A percentile compares a stretch with the other conserved stretches of the same genome.
Conservation (phyloP, 768 basidiomycete species). For the Amanita rubescens region DNA sequence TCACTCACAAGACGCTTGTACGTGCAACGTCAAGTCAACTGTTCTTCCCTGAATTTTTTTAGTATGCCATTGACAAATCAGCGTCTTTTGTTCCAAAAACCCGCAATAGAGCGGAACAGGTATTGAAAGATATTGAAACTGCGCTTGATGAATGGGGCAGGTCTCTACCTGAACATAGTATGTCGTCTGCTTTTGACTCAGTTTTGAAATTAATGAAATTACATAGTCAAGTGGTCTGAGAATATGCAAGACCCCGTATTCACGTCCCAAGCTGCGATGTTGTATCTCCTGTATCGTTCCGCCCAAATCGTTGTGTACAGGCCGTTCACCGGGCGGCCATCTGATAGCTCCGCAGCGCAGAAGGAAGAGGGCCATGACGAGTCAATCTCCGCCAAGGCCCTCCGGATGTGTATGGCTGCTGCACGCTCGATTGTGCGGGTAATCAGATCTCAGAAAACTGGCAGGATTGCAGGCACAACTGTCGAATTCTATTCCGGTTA, state of each 20-base stretch:
- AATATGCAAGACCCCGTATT: conserved; percentile 38
- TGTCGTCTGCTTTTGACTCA: conserved; percentile 17
- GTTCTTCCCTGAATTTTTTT: conserved; percentile 1
- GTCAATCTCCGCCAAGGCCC: conserved; percentile 21
- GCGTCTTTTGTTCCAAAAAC: conserved; percentile 44
- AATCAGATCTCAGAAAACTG: conserved; percentile 40
- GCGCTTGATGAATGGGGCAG: conserved; percentile 70
- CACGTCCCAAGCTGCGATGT: conserved; percentile 48
- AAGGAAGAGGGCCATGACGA: neutral
- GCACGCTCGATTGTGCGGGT: conserved; percentile 56
- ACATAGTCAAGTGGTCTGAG: conserved; percentile 53
- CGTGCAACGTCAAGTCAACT: conserved; percentile 15
- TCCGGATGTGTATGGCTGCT: conserved; percentile 53
- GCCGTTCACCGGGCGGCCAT: conserved; percentile 46
- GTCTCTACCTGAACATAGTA: conserved; percentile 60
- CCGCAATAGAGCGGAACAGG: conserved; percentile 45
- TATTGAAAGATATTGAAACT: conserved; percentile 59
- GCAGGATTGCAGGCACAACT: conserved; percentile 36
- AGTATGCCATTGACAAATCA: conserved; percentile 71
- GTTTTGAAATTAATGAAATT: conserved; percentile 1
- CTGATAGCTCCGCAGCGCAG: conserved; percentile 22
- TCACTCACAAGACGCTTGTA: conserved; percentile 63
- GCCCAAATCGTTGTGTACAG: conserved; percentile 63
- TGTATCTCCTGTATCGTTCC: conserved; percentile 55
- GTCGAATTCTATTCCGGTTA: conserved; percentile 39